Evolutionary conservation across 768 basidiomycete species (phyloP).

Genomic region (Sporobolomyces phaffii): DNA sequence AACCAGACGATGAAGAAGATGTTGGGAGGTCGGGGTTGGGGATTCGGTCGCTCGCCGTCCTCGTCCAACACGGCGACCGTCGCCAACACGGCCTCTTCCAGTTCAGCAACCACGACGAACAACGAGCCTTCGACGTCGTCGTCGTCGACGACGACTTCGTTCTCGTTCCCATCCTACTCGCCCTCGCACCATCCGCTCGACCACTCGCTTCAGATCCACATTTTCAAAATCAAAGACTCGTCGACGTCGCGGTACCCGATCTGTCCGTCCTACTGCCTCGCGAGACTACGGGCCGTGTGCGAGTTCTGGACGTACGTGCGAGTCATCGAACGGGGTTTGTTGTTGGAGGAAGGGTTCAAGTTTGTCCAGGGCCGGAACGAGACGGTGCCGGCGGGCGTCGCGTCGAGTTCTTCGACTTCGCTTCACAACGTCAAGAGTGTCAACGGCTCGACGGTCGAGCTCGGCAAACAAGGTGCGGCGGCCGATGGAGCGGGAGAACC

Average conservation of each 20-base stretch:
- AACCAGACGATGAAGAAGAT: slow-evolving; percentile 35
- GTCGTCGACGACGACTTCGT: background rate
- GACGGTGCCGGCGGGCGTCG: background rate
- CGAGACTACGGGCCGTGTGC: slow-evolving; percentile 42
- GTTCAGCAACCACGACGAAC: background rate
- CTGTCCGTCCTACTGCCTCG: slow-evolving; percentile 42
- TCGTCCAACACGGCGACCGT: background rate
- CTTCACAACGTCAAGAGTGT: background rate
- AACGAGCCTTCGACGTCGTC: slow-evolving; percentile 8
- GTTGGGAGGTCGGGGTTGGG: slow-evolving; percentile 24
- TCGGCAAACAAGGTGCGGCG: background rate
- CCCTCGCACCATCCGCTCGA: slow-evolving; percentile 29
- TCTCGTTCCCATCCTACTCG: slow-evolving; percentile 19
- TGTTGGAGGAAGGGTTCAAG: slow-evolving; percentile 39
- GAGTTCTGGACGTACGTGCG: slow-evolving; percentile 44
- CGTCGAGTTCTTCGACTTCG: background rate
- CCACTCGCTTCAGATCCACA: slow-evolving; percentile 36
- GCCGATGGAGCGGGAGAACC: background rate
- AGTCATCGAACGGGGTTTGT: slow-evolving; percentile 37
- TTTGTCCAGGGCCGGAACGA: slow-evolving; percentile 26
- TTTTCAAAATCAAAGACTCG: slow-evolving; percentile 38
- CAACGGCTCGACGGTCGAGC: slow-evolving; percentile 1
- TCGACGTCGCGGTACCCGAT: slow-evolving; percentile 34
- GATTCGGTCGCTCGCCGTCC: slow-evolving; percentile 19
- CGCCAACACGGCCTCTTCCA: too few species aligned